These are phyloP conservation scores for Colletotrichum eleusines DNA, from an alignment of 2,329 filamentous ascomycete genomes.

Conservation along the genomic window DNA sequence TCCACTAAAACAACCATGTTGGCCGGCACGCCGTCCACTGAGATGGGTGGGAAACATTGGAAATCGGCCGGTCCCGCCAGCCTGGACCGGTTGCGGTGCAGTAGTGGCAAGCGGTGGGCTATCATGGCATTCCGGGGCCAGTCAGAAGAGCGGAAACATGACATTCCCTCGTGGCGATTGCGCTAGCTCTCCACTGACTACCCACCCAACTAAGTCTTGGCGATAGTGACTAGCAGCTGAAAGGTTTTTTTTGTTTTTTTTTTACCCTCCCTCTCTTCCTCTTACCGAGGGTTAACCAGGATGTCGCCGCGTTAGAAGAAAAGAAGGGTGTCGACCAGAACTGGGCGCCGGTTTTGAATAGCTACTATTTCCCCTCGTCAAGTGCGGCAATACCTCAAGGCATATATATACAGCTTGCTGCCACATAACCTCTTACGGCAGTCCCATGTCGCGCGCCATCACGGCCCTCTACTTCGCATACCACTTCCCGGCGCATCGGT, in stretches of 20 bases:
- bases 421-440: constrained; percentile 4
- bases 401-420: neutral
- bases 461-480: constrained; percentile 36
- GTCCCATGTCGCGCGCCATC: constrained; percentile 36
- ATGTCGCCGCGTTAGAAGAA: constrained; percentile 30
- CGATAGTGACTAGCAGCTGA: constrained; percentile 21
- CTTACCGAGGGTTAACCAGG: constrained; percentile 24
- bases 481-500: constrained; percentile 51
- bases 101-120: neutral
- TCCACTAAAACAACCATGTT: constrained; percentile 21
- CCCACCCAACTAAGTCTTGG: constrained; percentile 19
- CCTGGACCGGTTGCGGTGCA: constrained; percentile 33
- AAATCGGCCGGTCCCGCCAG: constrained; percentile 38
- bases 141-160: constrained; percentile 31
- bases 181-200: constrained; percentile 35
- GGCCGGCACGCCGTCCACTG: constrained; percentile 31
- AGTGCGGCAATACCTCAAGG: constrained; percentile 7
- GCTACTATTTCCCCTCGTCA: constrained; percentile 8
- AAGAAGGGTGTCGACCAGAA: constrained; percentile 8
- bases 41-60: neutral
- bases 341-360: constrained; percentile 15
- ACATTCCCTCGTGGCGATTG: constrained; percentile 37
- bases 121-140: constrained; percentile 19
- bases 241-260: constrained; percentile 30
- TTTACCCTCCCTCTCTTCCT: neutral